phyloP scores from a whole-genome alignment of 2,329 filamentous ascomycete genomes.

The Colletotrichum kahawae region DNA sequence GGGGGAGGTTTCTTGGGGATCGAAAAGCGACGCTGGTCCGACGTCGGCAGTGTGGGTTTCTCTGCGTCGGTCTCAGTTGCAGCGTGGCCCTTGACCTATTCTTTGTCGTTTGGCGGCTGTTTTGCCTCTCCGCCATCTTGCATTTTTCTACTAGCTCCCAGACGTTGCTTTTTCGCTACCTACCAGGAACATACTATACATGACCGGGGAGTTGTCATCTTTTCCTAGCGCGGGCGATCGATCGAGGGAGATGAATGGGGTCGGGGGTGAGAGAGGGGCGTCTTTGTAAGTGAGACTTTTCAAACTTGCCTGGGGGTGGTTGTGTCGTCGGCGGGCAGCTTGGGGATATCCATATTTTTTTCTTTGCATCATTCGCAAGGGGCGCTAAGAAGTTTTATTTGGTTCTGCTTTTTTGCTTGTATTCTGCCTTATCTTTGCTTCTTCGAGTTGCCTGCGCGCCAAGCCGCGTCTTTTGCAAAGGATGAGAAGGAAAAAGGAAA shows the following conservation, averaged over 20 bases:
- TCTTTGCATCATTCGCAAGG: background rate
- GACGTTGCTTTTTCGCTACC: background rate
- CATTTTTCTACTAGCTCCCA: background rate
- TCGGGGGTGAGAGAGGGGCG: background rate
- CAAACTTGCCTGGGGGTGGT: background rate
- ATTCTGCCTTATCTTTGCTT: background rate
- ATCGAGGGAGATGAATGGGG: constrained; percentile 6
- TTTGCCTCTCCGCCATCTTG: background rate
- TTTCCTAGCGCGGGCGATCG: constrained; percentile 8
- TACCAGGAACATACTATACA: background rate
- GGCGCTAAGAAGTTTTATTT: background rate
- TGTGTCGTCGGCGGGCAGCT: background rate
- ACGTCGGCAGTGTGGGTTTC: background rate
- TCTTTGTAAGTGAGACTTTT: background rate
- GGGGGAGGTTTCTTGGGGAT: background rate
- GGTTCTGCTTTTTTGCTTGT: background rate
- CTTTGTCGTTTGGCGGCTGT: background rate
- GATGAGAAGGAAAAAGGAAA: background rate
- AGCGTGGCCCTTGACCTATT: background rate
- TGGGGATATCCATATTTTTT: background rate
- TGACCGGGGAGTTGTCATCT: constrained; percentile 5
- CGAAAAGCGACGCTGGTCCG: background rate
- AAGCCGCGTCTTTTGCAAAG: background rate
- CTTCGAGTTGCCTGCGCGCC: background rate
- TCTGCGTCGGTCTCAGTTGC: background rate